Evolutionary conservation across 2,329 filamentous ascomycete genomes (phyloP).

Genomic region (Cladosporium sp.): DNA sequence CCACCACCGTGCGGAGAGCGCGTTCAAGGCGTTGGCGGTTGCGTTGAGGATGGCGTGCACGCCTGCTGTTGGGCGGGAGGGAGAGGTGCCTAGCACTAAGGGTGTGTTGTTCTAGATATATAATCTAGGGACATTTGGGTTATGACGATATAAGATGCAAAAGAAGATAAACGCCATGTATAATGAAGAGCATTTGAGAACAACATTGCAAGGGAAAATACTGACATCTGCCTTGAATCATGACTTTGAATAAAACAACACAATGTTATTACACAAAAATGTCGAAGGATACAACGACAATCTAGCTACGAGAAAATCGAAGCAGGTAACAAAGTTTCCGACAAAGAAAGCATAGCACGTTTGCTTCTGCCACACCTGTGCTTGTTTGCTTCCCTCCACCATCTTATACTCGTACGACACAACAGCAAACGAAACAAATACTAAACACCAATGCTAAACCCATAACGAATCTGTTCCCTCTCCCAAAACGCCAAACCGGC

Average conservation of each 20-base stretch:
- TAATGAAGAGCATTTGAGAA: slow-evolving; percentile 1
- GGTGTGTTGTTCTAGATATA: slow-evolving; percentile 66
- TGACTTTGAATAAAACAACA: background rate
- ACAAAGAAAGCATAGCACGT: no score
- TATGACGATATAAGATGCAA: slow-evolving; percentile 1
- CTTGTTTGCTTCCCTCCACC: background rate
- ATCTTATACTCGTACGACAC: slow-evolving; percentile 4
- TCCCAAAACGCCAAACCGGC: slow-evolving; percentile 11
- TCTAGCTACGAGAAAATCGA: background rate
- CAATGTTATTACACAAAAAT: slow-evolving; percentile 10
- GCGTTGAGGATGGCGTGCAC: slow-evolving; percentile 77
- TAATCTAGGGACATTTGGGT: background rate
- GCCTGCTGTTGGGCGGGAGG: slow-evolving; percentile 76
- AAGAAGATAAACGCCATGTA: slow-evolving; percentile 4
- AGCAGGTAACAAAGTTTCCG: background rate
- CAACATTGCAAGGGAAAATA: no score
- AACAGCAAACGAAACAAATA: slow-evolving; percentile 1
- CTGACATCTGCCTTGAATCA: no score
- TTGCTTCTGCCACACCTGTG: no score
- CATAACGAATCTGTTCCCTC: slow-evolving; percentile 14
- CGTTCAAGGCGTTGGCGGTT: slow-evolving; percentile 93
- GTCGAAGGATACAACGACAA: background rate
- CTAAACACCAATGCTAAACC: slow-evolving; percentile 21
- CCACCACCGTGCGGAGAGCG: slow-evolving; percentile 93
- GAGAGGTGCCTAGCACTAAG: slow-evolving; percentile 95